phyloP scores from a whole-genome alignment of 306 rosid species.

The Gastrolobium villosum region DNA sequence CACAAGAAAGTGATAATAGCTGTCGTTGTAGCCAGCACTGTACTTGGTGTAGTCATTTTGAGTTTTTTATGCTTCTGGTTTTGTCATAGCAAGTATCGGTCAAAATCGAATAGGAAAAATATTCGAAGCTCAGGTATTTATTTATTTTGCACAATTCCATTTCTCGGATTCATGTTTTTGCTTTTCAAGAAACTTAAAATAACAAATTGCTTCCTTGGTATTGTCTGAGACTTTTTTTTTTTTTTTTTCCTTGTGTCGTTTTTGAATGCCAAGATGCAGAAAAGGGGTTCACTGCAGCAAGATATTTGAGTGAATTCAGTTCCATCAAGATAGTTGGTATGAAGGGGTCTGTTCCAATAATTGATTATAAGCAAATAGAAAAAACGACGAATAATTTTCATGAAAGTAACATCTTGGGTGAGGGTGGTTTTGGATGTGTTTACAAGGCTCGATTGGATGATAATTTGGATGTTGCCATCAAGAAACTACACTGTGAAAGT shows the following conservation, averaged over 20 bases:
- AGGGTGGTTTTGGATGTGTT: constrained; percentile 95
- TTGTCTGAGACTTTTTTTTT: neutral
- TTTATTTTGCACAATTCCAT: constrained; percentile 12
- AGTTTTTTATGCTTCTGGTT: constrained; percentile 64
- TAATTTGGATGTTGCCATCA: constrained; percentile 77
- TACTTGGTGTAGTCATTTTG: constrained; percentile 53
- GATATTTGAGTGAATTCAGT: constrained; percentile 66
- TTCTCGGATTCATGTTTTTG: constrained; percentile 3
- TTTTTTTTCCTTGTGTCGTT: constrained; percentile 34
- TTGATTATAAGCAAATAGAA: constrained; percentile 80
- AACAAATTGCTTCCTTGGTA: neutral
- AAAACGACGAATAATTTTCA: constrained; percentile 69
- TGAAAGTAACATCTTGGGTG: constrained; percentile 81
- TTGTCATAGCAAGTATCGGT: constrained; percentile 50
- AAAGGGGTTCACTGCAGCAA: constrained; percentile 63
- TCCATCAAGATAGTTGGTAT: constrained; percentile 65
- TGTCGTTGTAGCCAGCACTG: constrained; percentile 50
- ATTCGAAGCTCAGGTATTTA: constrained; percentile 51
- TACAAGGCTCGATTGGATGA: constrained; percentile 86
- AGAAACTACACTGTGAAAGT: constrained; percentile 72
- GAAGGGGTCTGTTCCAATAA: constrained; percentile 67
- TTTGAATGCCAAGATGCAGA: constrained; percentile 67
- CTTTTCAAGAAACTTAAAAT: neutral
- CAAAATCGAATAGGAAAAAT: constrained; percentile 54
- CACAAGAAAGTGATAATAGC: constrained; percentile 64